Base-by-base conservation (phyloP, 768 basidiomycete genomes). In the Lactarius sanguifluus region DNA sequence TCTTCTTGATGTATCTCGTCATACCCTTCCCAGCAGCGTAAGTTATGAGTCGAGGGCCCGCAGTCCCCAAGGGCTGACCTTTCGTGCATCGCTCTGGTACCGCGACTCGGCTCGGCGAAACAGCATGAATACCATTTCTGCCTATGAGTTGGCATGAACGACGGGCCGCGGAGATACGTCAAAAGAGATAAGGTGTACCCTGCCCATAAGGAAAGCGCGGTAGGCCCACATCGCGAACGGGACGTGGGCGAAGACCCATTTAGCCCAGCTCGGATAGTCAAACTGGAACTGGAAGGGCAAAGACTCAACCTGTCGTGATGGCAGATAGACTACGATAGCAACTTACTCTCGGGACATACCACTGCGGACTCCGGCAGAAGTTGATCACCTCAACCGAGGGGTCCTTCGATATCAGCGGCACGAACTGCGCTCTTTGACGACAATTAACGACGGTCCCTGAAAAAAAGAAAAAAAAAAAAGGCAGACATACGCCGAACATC, bases 321-420 rank as follows among this genome's bases (percentile, higher is more conserved):
- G 28, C 52, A 16, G 13, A 64, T 13, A 57, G 40, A 28, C 59
- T 15, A 59, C 47, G 25, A 38, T 47, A 57, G 52, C 57, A 28
- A 54, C 30, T 61, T 54, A 87, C 86, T 66, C 81, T 80, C 2
- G 82, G 81, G 1, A 81, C 47, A 69, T 79, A 84, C 85, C 86
- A 88, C 69, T 84, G 82, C 23, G 84, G 85, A 47, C 83, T 86
- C 59, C 87, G 78, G 66, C 65, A 67, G 71, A 88, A 85, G 72
- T 89, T 85, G 64, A 83, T 76, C 23, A 88, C 79, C 65, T 82
- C 72, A 18, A 82, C 80, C 8, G 81, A 79, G 12, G 80, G 76
- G 66, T 86, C 83, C 50, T 73, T 71, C 18, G 85, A 77, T 64
- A 86, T 85, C 65, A 78, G 71, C 13, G 85, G 84, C n/a, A 86